phyloP scores from a whole-genome alignment of 2,329 filamentous ascomycete species.

The Colletotrichum liriopes region DNA sequence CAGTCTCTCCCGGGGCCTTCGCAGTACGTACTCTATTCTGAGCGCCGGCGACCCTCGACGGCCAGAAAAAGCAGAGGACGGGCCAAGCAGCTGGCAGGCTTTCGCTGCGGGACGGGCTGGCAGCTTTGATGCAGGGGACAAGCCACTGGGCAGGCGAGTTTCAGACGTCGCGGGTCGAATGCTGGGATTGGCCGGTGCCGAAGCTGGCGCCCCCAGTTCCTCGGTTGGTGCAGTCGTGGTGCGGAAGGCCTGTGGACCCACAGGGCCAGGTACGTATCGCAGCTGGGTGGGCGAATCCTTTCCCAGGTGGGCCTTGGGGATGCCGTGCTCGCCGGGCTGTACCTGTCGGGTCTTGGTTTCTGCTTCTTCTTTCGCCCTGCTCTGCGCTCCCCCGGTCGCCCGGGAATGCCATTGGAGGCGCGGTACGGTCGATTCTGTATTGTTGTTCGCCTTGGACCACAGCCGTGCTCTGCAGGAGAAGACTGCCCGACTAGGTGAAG shows the following conservation, averaged over 20 bases:
- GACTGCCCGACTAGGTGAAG: slow-evolving; percentile 32
- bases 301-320: slow-evolving; percentile 22
- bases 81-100: slow-evolving; percentile 36
- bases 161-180: slow-evolving; percentile 36
- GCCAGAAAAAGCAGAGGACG: slow-evolving; percentile 3
- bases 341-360: slow-evolving; percentile 19
- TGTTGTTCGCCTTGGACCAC: not conserved
- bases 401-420: slow-evolving; percentile 8
- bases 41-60: not conserved
- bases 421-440: not conserved
- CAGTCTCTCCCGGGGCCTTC: not conserved
- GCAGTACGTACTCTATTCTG: slow-evolving; percentile 1
- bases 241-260: slow-evolving; percentile 29
- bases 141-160: slow-evolving; percentile 41
- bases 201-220: slow-evolving; percentile 32
- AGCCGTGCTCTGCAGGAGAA: slow-evolving; percentile 23
- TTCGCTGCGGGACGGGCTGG: slow-evolving; percentile 27
- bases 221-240: slow-evolving; percentile 18
- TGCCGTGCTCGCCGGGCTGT: slow-evolving; percentile 36
- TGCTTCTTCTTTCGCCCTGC: not conserved
- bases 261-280: slow-evolving; percentile 22
- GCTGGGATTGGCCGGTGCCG: slow-evolving; percentile 38
- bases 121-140: slow-evolving; percentile 42
- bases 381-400: not conserved
- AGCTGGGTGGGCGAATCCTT: slow-evolving; percentile 28